A percentile compares a stretch with the other conserved stretches of the same genome.
phyloP scores from a whole-genome alignment of 192 early-diverging fungal genomes.

The Podila clonocystis region DNA sequence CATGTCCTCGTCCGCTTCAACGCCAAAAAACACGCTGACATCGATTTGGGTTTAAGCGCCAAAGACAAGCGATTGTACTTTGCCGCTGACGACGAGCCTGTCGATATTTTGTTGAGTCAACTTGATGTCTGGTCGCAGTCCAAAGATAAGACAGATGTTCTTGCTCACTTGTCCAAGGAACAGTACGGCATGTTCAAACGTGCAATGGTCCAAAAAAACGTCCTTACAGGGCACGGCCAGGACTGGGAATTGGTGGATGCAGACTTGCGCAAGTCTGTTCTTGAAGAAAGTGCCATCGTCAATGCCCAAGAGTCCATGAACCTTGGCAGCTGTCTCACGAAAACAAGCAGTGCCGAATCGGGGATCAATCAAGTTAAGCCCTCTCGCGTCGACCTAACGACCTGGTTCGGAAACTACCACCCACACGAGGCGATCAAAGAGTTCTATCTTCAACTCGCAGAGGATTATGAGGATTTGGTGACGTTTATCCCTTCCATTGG shows the following conservation, averaged over 20 bases:
- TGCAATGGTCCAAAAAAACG: slow-evolving; percentile 18
- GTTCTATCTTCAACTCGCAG: slow-evolving; percentile 58
- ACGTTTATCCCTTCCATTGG: slow-evolving; percentile 68
- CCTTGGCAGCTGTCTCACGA: too few species aligned
- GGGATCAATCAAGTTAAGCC: neutral
- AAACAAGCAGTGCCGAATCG: too few species aligned
- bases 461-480: slow-evolving; percentile 56
- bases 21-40: slow-evolving; percentile 36
- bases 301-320: too few species aligned
- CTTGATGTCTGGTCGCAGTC: slow-evolving; percentile 45
- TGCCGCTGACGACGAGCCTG: neutral
- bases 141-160: slow-evolving; percentile 17
- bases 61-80: neutral
- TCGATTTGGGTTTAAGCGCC: slow-evolving; percentile 5
- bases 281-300: neutral
- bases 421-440: slow-evolving; percentile 54
- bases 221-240: slow-evolving; percentile 3
- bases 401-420: slow-evolving; percentile 63
- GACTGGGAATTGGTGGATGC: slow-evolving; percentile 43
- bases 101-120: slow-evolving; percentile 25
- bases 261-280: slow-evolving; percentile 22
- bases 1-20: slow-evolving; percentile 48
- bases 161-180: slow-evolving; percentile 30
- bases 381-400: slow-evolving; percentile 30
- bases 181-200: slow-evolving; percentile 30